phyloP scores from a whole-genome alignment of 2,329 filamentous ascomycete species.

The Alternaria incomplexa region DNA sequence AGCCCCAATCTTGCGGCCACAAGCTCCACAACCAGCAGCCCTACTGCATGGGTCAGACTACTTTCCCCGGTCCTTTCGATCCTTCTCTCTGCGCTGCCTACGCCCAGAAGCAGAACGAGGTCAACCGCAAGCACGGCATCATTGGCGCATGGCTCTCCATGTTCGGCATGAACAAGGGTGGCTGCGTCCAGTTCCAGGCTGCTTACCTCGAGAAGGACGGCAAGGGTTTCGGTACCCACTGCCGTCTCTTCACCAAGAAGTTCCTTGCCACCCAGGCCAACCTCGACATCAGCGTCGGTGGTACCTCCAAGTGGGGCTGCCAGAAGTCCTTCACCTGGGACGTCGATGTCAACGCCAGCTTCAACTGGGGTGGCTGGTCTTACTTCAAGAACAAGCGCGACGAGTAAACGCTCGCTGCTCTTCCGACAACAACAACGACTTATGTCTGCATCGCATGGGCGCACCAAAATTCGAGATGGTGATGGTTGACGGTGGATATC shows the following conservation, averaged over 20 bases:
- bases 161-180: conserved; percentile 27
- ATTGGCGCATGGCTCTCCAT: conserved; percentile 17
- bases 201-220: conserved; percentile 31
- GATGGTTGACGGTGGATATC: background rate
- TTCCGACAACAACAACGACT: background rate
- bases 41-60: conserved; percentile 33
- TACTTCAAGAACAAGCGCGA: conserved; percentile 8
- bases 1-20: conserved; percentile 28
- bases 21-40: conserved; percentile 32
- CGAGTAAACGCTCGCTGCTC: conserved; percentile 9
- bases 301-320: conserved; percentile 23
- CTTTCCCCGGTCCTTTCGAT: conserved; percentile 35
- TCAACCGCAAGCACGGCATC: conserved; percentile 26
- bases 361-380: conserved; percentile 24
- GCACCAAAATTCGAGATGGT: background rate
- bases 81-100: conserved; percentile 31
- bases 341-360: conserved; percentile 28
- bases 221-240: conserved; percentile 32
- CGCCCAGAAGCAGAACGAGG: conserved; percentile 30
- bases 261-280: conserved; percentile 22
- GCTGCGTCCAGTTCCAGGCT: conserved; percentile 34
- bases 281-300: conserved; percentile 25
- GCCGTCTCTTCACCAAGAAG: conserved; percentile 35
- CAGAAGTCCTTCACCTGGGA: conserved; percentile 33
- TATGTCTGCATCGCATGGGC: background rate